Conservation (phyloP, 176 grass and related monocot species). For the Avena insularis region DNA sequence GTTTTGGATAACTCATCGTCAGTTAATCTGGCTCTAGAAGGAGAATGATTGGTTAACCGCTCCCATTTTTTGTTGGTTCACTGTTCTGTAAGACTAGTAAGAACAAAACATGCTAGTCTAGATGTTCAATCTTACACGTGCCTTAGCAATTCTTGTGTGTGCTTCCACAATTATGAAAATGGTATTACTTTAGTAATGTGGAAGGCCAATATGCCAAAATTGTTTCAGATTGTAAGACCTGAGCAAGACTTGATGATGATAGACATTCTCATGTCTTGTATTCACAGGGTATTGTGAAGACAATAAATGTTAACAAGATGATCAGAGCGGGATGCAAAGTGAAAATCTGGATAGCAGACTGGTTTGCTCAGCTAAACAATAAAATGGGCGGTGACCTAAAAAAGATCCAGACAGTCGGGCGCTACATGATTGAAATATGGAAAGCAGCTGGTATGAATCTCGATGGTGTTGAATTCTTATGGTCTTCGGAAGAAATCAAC, state of each 20-base stretch:
- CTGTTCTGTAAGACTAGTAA: conserved; percentile 23
- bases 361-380: conserved; percentile 91
- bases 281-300: conserved; percentile 74
- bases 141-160: not conserved
- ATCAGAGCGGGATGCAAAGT: conserved; percentile 74
- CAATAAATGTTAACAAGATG: conserved; percentile 94
- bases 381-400: conserved; percentile 90
- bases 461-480: conserved; percentile 77
- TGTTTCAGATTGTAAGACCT: not conserved
- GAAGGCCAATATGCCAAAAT: not conserved
- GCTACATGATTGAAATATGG: conserved; percentile 93
- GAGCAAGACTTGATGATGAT: conserved; percentile 15
- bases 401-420: conserved; percentile 75
- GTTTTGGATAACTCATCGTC: not conserved
- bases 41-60: not conserved
- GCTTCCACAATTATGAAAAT: not conserved
- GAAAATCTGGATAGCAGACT: conserved; percentile 91
- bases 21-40: not conserved
- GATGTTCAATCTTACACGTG: not conserved
- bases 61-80: not conserved
- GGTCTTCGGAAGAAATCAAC: conserved; percentile 93
- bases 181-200: not conserved
- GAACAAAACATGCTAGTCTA: not conserved
- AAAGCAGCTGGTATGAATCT: conserved; percentile 86
- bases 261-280: conserved; percentile 2